phyloP scores from a whole-genome alignment of 352 stramenopile genomes.

The Labyrinthula sp. region DNA sequence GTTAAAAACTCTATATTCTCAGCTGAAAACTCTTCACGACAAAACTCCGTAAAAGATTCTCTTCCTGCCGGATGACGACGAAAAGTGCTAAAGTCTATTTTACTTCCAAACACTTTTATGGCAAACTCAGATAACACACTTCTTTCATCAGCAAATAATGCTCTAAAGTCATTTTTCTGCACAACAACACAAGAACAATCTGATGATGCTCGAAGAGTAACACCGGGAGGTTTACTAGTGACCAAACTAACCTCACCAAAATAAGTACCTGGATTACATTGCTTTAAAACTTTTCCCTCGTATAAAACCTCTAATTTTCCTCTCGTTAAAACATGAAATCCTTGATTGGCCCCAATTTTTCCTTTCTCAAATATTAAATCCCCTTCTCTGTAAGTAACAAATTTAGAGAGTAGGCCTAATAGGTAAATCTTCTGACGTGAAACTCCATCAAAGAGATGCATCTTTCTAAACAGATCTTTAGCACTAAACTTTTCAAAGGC shows the following conservation, averaged over 20 bases:
- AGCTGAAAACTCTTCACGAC: constrained; percentile 19
- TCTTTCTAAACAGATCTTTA: no score
- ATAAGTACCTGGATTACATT: constrained; percentile 5
- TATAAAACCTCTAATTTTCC: constrained; percentile 14
- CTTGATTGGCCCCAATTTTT: constrained; percentile 18
- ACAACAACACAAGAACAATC: constrained; percentile 15
- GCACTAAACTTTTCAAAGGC: no score
- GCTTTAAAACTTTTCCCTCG: constrained; percentile 9
- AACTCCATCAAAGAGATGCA: no score
- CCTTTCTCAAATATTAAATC: no score
- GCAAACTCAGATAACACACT: constrained; percentile 19
- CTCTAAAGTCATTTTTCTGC: constrained; percentile 21
- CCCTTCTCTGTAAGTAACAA: no score
- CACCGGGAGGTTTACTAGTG: constrained; percentile 16
- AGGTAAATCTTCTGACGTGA: no score
- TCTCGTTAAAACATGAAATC: constrained; percentile 27
- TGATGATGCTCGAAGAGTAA: constrained; percentile 7
- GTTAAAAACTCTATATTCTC: constrained; percentile 25
- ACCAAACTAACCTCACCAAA: constrained; percentile 27
- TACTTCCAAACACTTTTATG: constrained; percentile 12
- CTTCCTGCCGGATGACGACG: constrained; percentile 18
- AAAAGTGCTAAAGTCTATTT: constrained; percentile 10
- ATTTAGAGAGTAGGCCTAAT: no score
- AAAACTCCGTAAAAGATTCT: constrained; percentile 18
- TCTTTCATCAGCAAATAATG: constrained; percentile 21